Percentiles rank a stretch among this genome's conserved stretches.
phyloP scores from a whole-genome alignment of 2,329 filamentous ascomycete species.

The Aspergillus spinulosporus region DNA sequence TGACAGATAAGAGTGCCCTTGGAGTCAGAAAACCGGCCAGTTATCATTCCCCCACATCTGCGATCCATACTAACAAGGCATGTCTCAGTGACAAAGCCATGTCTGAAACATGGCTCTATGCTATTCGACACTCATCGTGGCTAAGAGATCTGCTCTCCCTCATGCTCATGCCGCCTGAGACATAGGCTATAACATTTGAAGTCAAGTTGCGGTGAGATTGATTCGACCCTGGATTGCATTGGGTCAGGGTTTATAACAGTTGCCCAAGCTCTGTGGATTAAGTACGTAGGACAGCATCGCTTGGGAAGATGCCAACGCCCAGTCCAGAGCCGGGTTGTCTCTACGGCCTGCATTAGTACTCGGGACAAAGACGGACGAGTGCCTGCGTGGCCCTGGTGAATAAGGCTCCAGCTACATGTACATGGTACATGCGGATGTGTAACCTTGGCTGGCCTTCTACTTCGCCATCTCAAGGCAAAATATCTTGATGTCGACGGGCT shows the following conservation, averaged over 20 bases:
- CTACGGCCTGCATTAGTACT: constrained; percentile 1
- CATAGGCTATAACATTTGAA: neutral
- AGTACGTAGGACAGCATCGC: constrained; percentile 2
- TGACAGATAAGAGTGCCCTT: neutral
- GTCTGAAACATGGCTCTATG: neutral
- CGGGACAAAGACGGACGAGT: constrained; percentile 6
- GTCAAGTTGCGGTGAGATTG: constrained; percentile 6
- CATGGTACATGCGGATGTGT: constrained; percentile 5
- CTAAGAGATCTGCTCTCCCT: neutral
- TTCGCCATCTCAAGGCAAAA: constrained; percentile 3
- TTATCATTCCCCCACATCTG: neutral
- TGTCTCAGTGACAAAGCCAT: neutral
- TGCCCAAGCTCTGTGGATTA: neutral
- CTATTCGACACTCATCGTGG: neutral
- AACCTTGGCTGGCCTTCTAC: constrained; percentile 1
- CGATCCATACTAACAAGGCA: neutral
- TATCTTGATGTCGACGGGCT: neutral
- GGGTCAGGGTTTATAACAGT: neutral
- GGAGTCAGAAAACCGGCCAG: neutral
- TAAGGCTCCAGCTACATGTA: constrained; percentile 1
- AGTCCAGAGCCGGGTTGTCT: constrained; percentile 7
- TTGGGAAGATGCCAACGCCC: constrained; percentile 5
- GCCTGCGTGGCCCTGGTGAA: neutral
- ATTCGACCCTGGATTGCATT: constrained; percentile 1
- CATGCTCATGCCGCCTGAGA: neutral